Conservation (phyloP, 495 filamentous ascomycete genomes). For the Glutinoglossum americanum region DNA sequence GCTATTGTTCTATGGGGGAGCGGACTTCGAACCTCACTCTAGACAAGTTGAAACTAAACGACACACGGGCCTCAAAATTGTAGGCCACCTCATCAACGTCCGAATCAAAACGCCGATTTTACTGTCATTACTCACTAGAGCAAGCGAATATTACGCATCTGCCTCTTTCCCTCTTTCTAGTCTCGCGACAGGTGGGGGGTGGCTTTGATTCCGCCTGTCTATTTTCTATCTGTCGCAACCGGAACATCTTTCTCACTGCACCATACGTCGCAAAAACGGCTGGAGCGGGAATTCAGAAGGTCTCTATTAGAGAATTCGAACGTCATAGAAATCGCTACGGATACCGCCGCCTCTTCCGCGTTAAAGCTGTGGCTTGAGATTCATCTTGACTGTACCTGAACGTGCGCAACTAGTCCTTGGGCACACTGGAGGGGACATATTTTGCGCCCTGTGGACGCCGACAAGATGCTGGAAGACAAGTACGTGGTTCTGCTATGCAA, state of each 20-base stretch:
- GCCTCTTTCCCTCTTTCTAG: background rate
- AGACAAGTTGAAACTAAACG: background rate
- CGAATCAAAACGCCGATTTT: background rate
- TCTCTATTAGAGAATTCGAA: background rate
- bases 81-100: background rate
- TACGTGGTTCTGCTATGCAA: constrained; percentile 23
- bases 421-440: constrained; percentile 17
- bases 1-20: no score
- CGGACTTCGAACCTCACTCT: background rate
- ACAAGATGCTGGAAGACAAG: constrained; percentile 71
- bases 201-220: background rate
- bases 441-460: constrained; percentile 2
- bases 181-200: background rate
- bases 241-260: background rate
- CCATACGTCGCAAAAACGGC: background rate
- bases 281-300: background rate
- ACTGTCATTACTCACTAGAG: background rate
- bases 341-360: background rate
- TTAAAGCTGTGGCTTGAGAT: background rate
- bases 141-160: background rate
- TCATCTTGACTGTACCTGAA: background rate
- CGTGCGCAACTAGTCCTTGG: background rate
- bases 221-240: background rate
- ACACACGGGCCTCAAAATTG: background rate
- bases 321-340: background rate